Conservation (phyloP, 2,329 filamentous ascomycete species). For the Fusarium verrucosum region DNA sequence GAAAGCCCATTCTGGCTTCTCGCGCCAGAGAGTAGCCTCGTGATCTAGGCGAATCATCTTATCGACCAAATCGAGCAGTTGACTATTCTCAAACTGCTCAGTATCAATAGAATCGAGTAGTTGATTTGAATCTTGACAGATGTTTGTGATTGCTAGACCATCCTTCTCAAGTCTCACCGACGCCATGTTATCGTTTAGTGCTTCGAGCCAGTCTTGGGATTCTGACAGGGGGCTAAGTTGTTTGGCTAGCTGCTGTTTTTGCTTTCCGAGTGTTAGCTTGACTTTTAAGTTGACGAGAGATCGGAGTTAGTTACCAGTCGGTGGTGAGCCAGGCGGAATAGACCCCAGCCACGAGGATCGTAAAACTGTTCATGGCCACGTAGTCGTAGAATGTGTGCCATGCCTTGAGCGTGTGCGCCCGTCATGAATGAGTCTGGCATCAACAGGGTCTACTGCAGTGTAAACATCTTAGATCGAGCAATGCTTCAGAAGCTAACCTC, state of each 20-base stretch:
- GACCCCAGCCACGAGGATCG: constrained; percentile 50
- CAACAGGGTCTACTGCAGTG: constrained; percentile 45
- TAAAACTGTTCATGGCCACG: constrained; percentile 50
- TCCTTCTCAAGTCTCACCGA: constrained; percentile 35
- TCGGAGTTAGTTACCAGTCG: constrained; percentile 39
- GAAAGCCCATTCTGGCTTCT: constrained; percentile 49
- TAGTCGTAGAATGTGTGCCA: constrained; percentile 53
- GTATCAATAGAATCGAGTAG: constrained; percentile 35
- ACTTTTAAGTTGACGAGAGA: fast-evolving
- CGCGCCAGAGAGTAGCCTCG: constrained; percentile 45
- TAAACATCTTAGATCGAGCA: background rate
- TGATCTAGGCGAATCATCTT: constrained; percentile 47
- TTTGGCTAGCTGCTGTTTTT: constrained; percentile 51
- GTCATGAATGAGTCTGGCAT: constrained; percentile 37
- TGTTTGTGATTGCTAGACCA: constrained; percentile 15
- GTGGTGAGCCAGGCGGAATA: constrained; percentile 53
- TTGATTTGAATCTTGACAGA: constrained; percentile 46
- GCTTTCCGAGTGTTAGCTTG: constrained; percentile 15
- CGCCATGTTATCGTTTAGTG: constrained; percentile 42
- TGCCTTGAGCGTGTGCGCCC: constrained; percentile 52
- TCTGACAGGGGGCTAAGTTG: constrained; percentile 43
- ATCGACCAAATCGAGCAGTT: constrained; percentile 42
- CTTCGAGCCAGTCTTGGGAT: constrained; percentile 45
- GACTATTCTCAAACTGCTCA: background rate
- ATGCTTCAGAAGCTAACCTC: constrained; percentile 43